Evolutionary conservation across 352 stramenopile species (phyloP).

Genomic region (Phytophthora quininea): DNA sequence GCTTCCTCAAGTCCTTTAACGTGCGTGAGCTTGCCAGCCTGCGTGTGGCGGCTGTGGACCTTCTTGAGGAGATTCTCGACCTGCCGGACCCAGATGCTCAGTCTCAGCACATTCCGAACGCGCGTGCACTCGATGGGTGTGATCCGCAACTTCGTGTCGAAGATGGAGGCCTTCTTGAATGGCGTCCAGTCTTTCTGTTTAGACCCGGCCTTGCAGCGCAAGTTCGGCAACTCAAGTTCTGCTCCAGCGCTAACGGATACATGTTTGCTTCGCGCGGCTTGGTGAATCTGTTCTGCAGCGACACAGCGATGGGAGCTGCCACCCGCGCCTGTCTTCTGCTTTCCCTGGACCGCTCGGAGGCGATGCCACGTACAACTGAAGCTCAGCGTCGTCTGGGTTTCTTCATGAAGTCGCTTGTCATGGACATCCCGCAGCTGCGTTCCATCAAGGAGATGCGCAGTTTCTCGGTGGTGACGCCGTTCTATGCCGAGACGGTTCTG

Average conservation of each 20-base stretch:
- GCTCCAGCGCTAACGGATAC: slow-evolving; percentile 67
- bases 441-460: slow-evolving; percentile 87
- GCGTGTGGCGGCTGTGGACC: slow-evolving; percentile 65
- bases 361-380: slow-evolving; percentile 68
- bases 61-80: slow-evolving; percentile 83
- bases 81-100: slow-evolving; percentile 76
- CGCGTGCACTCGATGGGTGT: slow-evolving; percentile 82
- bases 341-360: slow-evolving; percentile 68
- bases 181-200: slow-evolving; percentile 71
- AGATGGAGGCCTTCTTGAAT: slow-evolving; percentile 83
- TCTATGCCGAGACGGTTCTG: slow-evolving; percentile 83
- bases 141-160: slow-evolving; percentile 89
- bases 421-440: slow-evolving; percentile 83
- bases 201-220: slow-evolving; percentile 63
- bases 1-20: slow-evolving; percentile 84
- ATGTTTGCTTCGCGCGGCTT: slow-evolving; percentile 69
- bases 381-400: slow-evolving; percentile 81
- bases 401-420: slow-evolving; percentile 88
- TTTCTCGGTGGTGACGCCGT: slow-evolving; percentile 86
- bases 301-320: slow-evolving; percentile 75
- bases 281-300: slow-evolving; percentile 74
- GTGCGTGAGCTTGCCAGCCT: slow-evolving; percentile 68
- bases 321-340: slow-evolving; percentile 71
- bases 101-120: slow-evolving; percentile 71
- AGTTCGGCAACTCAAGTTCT: slow-evolving; percentile 86